Conservation (phyloP, 306 rosid species). For the Sicyos baderoa region DNA sequence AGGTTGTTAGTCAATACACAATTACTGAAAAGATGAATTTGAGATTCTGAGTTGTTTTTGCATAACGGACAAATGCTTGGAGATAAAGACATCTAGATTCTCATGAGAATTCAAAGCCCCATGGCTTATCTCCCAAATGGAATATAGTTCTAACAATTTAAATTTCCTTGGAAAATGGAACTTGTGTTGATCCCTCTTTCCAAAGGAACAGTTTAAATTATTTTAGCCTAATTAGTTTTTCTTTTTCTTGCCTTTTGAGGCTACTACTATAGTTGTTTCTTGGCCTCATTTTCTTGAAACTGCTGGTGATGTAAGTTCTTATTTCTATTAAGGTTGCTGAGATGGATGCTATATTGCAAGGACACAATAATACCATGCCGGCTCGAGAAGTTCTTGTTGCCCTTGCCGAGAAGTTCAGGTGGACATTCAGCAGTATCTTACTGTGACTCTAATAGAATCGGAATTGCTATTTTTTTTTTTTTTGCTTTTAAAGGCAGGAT, state of each 20-base stretch:
- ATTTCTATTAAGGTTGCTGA: conserved; percentile 48
- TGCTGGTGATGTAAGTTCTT: conserved; percentile 7
- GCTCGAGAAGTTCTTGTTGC: conserved; percentile 59
- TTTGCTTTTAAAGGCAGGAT: neutral
- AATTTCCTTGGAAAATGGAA: neutral
- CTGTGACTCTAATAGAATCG: neutral
- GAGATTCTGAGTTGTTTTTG: too few species aligned
- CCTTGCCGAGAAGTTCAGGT: conserved; percentile 97
- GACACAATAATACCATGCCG: conserved; percentile 77
- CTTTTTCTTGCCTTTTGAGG: neutral
- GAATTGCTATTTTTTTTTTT: neutral
- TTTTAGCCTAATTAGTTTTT: neutral
- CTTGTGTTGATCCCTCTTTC: neutral
- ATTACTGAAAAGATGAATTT: too few species aligned
- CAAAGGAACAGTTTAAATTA: neutral
- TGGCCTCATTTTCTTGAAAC: neutral
- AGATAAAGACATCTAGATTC: too few species aligned
- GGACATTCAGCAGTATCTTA: conserved; percentile 10
- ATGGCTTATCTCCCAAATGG: too few species aligned
- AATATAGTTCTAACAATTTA: neutral
- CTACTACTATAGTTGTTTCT: neutral
- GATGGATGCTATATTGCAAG: conserved; percentile 84
- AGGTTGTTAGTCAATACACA: too few species aligned
- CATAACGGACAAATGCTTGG: too few species aligned
- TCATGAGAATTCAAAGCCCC: too few species aligned